Percentiles rank a stretch among this genome's conserved stretches.
Conservation (phyloP, 805 yeast species). For the Cyberlindnera galapagoensis region DNA sequence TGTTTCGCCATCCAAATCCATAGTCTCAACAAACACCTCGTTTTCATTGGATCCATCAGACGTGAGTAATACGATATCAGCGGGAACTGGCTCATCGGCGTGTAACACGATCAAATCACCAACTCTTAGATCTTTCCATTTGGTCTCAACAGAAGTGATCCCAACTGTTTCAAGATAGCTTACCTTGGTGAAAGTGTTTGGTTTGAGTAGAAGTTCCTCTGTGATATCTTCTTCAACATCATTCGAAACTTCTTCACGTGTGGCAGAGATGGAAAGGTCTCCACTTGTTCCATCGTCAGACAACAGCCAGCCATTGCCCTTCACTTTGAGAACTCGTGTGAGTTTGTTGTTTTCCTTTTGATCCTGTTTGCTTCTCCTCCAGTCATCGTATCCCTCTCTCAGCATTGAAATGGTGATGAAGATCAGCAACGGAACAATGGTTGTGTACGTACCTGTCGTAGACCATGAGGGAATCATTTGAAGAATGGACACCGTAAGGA, state of each 20-base stretch:
- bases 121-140: slow-evolving; percentile 80
- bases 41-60: slow-evolving; percentile 49
- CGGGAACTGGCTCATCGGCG: slow-evolving; percentile 91
- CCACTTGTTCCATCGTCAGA: slow-evolving; percentile 3
- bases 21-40: slow-evolving; percentile 81
- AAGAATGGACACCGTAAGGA: slow-evolving; percentile 81
- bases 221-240: slow-evolving; percentile 2
- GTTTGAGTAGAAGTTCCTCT: slow-evolving; percentile 10
- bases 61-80: slow-evolving; percentile 72
- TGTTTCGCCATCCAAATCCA: slow-evolving; percentile 98
- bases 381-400: slow-evolving; percentile 92
- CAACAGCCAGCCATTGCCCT: slow-evolving; percentile 14
- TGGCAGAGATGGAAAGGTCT: neutral
- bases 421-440: slow-evolving; percentile 80
- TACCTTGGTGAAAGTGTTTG: slow-evolving; percentile 25
- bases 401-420: slow-evolving; percentile 86
- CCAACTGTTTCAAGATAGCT: slow-evolving; percentile 22
- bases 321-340: slow-evolving; percentile 34
- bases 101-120: slow-evolving; percentile 74
- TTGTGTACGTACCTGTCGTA: slow-evolving; percentile 92
- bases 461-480: slow-evolving; percentile 98
- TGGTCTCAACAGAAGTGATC: slow-evolving; percentile 18
- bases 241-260: slow-evolving; percentile 7
- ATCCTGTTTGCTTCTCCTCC: slow-evolving; percentile 80
- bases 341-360: slow-evolving; percentile 68